These are phyloP conservation scores for Yarrowia hollandica DNA, from an alignment of 805 yeast genomes.

Conservation along the genomic window DNA sequence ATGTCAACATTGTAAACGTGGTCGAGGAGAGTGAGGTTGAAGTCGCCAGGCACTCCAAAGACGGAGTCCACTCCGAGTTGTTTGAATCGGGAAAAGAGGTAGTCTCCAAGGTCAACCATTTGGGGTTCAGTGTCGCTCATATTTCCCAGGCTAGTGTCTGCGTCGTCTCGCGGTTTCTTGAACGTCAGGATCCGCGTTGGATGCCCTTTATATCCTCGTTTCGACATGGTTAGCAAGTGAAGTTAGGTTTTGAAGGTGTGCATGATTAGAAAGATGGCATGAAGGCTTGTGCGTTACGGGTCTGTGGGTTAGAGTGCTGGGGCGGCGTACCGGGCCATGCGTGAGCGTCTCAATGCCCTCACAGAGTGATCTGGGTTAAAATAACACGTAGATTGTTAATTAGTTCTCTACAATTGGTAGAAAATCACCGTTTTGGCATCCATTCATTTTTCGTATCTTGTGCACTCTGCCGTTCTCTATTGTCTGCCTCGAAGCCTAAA, in stretches of 20 bases:
- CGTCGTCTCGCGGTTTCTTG: constrained; percentile 9
- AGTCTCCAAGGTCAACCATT: constrained; percentile 66
- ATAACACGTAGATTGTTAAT: too few relatives aligned
- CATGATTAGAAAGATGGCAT: constrained; percentile 3
- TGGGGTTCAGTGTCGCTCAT: constrained; percentile 22
- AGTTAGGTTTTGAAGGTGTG: constrained; percentile 21
- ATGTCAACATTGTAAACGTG: constrained; percentile 58
- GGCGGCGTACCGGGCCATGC: too few relatives aligned
- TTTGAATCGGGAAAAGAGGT: constrained; percentile 73
- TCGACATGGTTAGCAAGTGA: constrained; percentile 28
- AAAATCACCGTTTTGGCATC: too few relatives aligned
- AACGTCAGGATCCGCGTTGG: constrained; percentile 28
- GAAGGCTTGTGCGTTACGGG: not conserved
- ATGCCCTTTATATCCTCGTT: constrained; percentile 29
- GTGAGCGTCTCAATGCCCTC: not conserved
- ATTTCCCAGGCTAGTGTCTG: too few relatives aligned
- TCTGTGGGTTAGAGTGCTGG: not conserved
- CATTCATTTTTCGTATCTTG: too few relatives aligned
- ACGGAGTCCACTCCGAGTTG: constrained; percentile 62
- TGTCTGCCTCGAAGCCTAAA: not conserved
- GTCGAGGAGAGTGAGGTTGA: constrained; percentile 61
- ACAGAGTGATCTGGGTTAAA: too few relatives aligned
- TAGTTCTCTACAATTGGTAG: too few relatives aligned
- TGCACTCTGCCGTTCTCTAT: not conserved
- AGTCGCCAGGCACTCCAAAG: constrained; percentile 65